These are phyloP conservation scores for Daldinia vernicosa DNA, from an alignment of 495 filamentous ascomycete species.

Conservation along the genomic window DNA sequence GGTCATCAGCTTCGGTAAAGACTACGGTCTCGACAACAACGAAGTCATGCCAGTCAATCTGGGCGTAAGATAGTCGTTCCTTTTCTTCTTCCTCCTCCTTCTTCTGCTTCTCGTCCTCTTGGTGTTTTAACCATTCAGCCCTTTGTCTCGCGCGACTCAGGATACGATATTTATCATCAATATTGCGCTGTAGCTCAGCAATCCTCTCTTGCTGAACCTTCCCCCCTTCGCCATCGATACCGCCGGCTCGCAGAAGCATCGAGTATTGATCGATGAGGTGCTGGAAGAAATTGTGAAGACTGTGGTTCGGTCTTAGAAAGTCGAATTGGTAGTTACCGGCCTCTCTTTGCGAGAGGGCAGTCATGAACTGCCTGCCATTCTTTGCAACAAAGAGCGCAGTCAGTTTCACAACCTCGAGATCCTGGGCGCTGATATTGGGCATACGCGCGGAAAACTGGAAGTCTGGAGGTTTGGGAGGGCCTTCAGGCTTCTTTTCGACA, in stretches of 20 bases:
- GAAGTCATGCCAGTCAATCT: slow-evolving; percentile 99
- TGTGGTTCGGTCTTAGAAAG: slow-evolving; percentile 95
- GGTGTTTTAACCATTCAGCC: slow-evolving; percentile 85
- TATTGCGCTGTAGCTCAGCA: slow-evolving; percentile 78
- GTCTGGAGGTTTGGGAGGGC: slow-evolving; percentile 85
- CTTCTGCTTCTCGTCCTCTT: slow-evolving; percentile 85
- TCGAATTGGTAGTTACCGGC: slow-evolving; percentile 95
- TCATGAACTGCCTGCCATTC: slow-evolving; percentile 91
- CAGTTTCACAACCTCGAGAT: slow-evolving; percentile 89
- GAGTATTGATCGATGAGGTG: slow-evolving; percentile 93
- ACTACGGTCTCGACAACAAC: slow-evolving; percentile 95
- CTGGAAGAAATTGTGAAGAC: slow-evolving; percentile 92
- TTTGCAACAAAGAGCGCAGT: slow-evolving; percentile 92
- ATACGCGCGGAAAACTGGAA: slow-evolving; percentile 96
- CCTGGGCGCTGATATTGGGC: slow-evolving; percentile 95
- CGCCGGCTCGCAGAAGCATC: slow-evolving; percentile 76
- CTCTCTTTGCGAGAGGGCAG: slow-evolving; percentile 84
- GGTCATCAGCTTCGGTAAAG: slow-evolving; percentile 89
- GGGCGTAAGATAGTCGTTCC: slow-evolving; percentile 83
- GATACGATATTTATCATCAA: slow-evolving; percentile 79
- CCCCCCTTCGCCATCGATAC: slow-evolving; percentile 70
- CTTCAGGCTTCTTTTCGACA: slow-evolving; percentile 74
- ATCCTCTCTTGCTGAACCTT: slow-evolving; percentile 74
- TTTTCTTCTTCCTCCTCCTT: slow-evolving; percentile 89
- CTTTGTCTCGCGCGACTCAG: slow-evolving; percentile 81